Conservation (phyloP, 306 rosid genomes). For the Begonia fuchsioides region DNA sequence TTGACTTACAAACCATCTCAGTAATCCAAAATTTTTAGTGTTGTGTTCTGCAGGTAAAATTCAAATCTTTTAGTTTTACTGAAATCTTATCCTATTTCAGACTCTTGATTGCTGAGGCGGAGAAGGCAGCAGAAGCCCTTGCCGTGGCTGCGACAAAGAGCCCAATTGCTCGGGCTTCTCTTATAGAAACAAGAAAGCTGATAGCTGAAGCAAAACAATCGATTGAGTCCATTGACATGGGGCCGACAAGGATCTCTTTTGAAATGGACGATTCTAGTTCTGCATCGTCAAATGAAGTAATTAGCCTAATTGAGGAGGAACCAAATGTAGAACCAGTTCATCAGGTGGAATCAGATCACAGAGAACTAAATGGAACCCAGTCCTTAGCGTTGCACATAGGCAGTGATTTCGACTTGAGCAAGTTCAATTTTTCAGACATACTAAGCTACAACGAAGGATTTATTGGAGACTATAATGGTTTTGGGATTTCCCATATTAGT, state of each 20-base stretch:
- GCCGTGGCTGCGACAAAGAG: slow-evolving; percentile 75
- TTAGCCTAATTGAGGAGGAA: slow-evolving; percentile 11
- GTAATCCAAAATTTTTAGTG: too few species aligned
- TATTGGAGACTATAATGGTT: slow-evolving; percentile 22
- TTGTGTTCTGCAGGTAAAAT: background rate
- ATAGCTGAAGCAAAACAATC: slow-evolving; percentile 85
- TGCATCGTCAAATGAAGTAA: slow-evolving; percentile 18
- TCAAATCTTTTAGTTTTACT: background rate
- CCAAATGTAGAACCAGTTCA: slow-evolving; percentile 7
- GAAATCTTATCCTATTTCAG: slow-evolving; percentile 23
- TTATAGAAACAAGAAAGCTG: slow-evolving; percentile 68
- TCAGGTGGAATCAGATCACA: slow-evolving; percentile 16
- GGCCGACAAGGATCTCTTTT: slow-evolving; percentile 9
- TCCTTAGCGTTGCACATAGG: slow-evolving; percentile 14
- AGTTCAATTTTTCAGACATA: slow-evolving; percentile 27
- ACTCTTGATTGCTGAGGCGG: slow-evolving; percentile 83
- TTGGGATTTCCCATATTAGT: slow-evolving; percentile 19
- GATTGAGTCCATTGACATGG: slow-evolving; percentile 47
- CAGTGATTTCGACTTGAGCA: slow-evolving; percentile 24
- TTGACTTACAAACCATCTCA: too few species aligned
- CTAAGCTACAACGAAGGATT: slow-evolving; percentile 26
- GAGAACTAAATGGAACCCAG: slow-evolving; percentile 40
- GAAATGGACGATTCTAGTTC: slow-evolving; percentile 20
- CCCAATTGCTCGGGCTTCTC: slow-evolving; percentile 69
- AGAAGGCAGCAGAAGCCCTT: slow-evolving; percentile 83